Base-by-base conservation (phyloP, 352 stramenopile genomes). In the Phytophthora sansomeana region DNA sequence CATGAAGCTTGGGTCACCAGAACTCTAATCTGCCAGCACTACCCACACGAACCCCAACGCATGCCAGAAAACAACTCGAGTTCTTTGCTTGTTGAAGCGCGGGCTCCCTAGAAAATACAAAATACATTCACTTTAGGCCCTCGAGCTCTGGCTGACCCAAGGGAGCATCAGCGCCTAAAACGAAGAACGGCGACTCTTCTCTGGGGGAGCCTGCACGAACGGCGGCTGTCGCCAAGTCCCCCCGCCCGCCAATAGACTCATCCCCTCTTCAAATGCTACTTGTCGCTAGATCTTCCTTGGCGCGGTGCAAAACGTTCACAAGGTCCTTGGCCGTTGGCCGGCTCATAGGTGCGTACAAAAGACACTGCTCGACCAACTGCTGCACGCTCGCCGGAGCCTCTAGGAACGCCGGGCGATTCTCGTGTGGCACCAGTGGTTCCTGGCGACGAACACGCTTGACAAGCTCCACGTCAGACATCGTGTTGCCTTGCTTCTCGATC, bases 291-390 rank as follows among this genome's bases (percentile, higher is more conserved):
- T 79, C 67, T 39, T 81, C 67, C 39, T 82, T 76, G 42, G 78
- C 76, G 36, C 50, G 48, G 42, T 76, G 63, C 49, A 87, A 72
- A 66, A 75, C 46, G 26, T 79, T 48, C 58, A 89, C 69, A 24
- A 87, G 68, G 19, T 83, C 66, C n/a, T 83, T 74, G 11, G 79
- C 79, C 14, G 63, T 77, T 62, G 81, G 81, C 29, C 81, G 81
- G 46, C 77, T 76, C 53, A 72, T 74, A 71, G 81, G 77, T 57
- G 72, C 54, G 53, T 75, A 77, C 50, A 78, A 88, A 9, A 90
- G 65, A 46, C 81, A 90, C 53, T 50, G 54, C 29, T 82, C 73
- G 49, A 90, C 80, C 49, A 72, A 64, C 35, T 71, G 61, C 35
- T 65, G 77, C 36, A 89, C 59, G 46, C 61, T 80, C 52, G 62